phyloP scores from a whole-genome alignment of 2,329 filamentous ascomycete genomes.

The Hypoxylon sp. region DNA sequence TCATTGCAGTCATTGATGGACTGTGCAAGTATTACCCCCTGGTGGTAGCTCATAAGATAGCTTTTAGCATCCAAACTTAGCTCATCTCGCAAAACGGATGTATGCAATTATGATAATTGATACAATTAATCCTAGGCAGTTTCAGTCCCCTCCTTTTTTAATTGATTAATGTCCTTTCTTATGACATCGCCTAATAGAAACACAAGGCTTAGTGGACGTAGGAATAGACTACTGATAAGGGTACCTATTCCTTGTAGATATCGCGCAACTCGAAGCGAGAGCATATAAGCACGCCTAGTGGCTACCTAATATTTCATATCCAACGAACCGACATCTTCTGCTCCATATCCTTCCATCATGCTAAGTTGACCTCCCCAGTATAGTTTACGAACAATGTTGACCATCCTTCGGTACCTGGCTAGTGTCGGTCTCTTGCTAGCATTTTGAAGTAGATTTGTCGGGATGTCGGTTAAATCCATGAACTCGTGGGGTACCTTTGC shows the following conservation, averaged over 20 bases:
- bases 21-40: slow-evolving; percentile 1
- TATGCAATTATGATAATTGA: background rate
- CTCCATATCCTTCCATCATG: no score
- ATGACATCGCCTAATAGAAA: background rate
- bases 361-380: no score
- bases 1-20: background rate
- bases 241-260: no score
- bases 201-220: background rate
- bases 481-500: no score
- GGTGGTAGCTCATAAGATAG: background rate
- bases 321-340: no score
- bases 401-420: no score
- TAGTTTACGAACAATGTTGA: no score
- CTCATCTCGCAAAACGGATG: background rate
- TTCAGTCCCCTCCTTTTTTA: background rate
- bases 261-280: background rate
- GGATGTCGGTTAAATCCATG: no score
- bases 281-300: background rate
- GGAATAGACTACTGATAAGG: background rate
- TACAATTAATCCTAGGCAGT: background rate
- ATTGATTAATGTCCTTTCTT: background rate
- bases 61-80: background rate
- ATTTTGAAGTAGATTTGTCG: no score
- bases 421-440: no score
- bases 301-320: no score